Evolutionary conservation across 1,284 basidiomycete species (phyloP), one percentile per base, ranked within the genome.

Genomic region (Dichomitus squalens): DNA sequence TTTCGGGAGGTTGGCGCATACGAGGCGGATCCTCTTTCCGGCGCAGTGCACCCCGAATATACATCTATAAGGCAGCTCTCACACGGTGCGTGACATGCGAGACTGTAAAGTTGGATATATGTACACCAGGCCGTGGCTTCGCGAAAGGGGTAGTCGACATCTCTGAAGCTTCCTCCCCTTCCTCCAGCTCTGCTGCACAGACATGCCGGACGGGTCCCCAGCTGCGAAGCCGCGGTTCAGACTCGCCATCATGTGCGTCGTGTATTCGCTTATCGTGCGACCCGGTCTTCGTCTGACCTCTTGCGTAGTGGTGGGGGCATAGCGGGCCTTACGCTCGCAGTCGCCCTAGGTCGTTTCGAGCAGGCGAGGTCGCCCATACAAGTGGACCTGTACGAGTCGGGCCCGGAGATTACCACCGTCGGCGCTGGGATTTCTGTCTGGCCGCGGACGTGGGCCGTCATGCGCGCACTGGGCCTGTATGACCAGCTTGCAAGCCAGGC

Each of bases 401-500:
- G 67, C 6, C 51, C 71, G 8, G 70, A 74, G 55, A 70, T 77
- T 33, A 72, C 71, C 0, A 69, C 71, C 21, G 67, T 73, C 23
- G 75, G 76, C 1, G 71, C 72, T 2, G 75, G 72, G 1, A 73
- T 77, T 16, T 69, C 70, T 0, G 71, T 76, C 8, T 77, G 74
- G 75, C 73, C 74, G 39, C 69, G 74, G 41, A 75, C 75, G 1
- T 76, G 75, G 73, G 67, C 69, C 14, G 66, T 74, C 21, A 64
- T 76, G 59, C 69, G 75, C 53, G 56, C 66, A 11, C 66, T 76
- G 0, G 75, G 73, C 0, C 58, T 77, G 11, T 69, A 73, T 39
- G 67, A 68, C 12, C 68, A 73, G 33, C 63, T 76, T 1, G 60
- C 59, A 34, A 33, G 64, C 54, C 57, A 66, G 66, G 58, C 70